Base-by-base conservation (phyloP, 768 basidiomycete species). In the Boletus subparvulus region DNA sequence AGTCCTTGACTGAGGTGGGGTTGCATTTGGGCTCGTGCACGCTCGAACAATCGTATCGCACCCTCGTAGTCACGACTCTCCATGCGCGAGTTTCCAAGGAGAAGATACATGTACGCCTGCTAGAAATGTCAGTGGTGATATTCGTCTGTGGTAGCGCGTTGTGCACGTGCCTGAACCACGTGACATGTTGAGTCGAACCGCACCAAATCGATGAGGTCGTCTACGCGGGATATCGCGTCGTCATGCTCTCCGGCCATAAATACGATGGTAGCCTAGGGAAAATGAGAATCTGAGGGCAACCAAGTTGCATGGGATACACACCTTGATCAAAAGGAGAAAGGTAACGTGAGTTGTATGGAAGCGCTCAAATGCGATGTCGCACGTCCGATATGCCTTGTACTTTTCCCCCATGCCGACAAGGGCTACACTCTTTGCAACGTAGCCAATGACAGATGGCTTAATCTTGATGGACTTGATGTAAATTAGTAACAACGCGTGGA, bases 101-200 rank as follows among this genome's bases (percentile, higher is more conserved):
- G 19, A 50, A 50, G 21, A 33, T 45, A 11, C 49, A 56, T 56
- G 11, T 50, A 45, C 6, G 49, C 43, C 49, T 56, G 37, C 0
- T 35, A 2, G 16, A 21, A 5, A 17, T 5, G 13, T 56, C 14
- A 40, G 17, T 10, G 17, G 19, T 13, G 6, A 42, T 12, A 21
- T 6, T 35, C 19, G 9, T 14, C 1, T 24, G 11, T 30, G 3
- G 3, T 9, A 10, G 6, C 19, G 13, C 16, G 21, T 33, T 6
- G 7, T 32, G 17, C 4, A 50, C 35, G 13, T 39, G 12, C 55
- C 49, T n/a, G 39, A 39, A 39, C 39, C n/a, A 39, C 17, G 8
- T 39, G n/a, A 3, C 39, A 39, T 39, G n/a, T 39, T 16, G 17
- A 16, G 6, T 39, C n/a, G 17, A n/a, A 17, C 17, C 17, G 17